Percentiles rank a stretch among this genome's conserved stretches.
Conservation (phyloP, 192 early-diverging fungal genomes). For the Geranomyces michiganensis region DNA sequence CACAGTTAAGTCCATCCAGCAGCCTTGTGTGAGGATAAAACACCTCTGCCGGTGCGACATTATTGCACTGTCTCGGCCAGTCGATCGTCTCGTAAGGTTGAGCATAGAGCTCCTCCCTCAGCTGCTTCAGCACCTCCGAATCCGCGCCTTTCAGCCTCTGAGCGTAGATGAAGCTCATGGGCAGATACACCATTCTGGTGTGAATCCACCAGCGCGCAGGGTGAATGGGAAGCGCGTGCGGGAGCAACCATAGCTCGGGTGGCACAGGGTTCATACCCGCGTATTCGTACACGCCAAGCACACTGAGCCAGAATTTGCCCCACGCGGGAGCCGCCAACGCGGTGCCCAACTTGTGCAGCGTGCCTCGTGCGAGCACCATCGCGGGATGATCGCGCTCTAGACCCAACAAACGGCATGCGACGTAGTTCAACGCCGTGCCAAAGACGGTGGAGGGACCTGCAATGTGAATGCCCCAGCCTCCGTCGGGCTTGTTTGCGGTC, state of each 20-base stretch:
- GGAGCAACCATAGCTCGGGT: slow-evolving; percentile 91
- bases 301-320: slow-evolving; percentile 98
- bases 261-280: slow-evolving; percentile 95
- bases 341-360: slow-evolving; percentile 83
- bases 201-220: slow-evolving; percentile 96
- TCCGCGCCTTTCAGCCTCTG: slow-evolving; percentile 57
- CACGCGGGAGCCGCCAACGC: slow-evolving; percentile 86
- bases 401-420: slow-evolving; percentile 84
- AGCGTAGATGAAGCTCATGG: slow-evolving; percentile 93
- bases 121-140: slow-evolving; percentile 70
- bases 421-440: slow-evolving; percentile 95
- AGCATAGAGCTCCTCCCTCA: slow-evolving; percentile 89
- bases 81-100: slow-evolving; percentile 83
- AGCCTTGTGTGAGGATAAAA: slow-evolving; percentile 83
- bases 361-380: slow-evolving; percentile 76
- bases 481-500: slow-evolving; percentile 80
- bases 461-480: slow-evolving; percentile 97
- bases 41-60: slow-evolving; percentile 78
- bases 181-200: slow-evolving; percentile 89
- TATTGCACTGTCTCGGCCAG: slow-evolving; percentile 81
- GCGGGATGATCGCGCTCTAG: slow-evolving; percentile 84
- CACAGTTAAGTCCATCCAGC: slow-evolving; percentile 74
- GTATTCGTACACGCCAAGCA: slow-evolving; percentile 92
- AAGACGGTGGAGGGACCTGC: slow-evolving; percentile 92
- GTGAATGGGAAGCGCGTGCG: slow-evolving; percentile 77